phyloP scores from a whole-genome alignment of 306 rosid genomes.

The Dalbergia cochinchinensis region DNA sequence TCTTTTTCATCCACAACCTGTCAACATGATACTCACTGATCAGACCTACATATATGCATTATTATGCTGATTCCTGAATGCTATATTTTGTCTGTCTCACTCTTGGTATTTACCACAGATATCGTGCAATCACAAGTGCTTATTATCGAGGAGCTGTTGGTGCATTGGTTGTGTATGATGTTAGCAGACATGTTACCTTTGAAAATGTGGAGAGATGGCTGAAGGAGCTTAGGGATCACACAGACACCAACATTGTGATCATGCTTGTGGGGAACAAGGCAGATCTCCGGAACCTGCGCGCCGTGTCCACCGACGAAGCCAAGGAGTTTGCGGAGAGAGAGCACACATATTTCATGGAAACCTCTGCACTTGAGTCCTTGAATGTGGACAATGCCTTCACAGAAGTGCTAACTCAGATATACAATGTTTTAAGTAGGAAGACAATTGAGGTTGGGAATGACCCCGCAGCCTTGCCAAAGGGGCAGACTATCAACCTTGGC shows the following conservation, averaged over 20 bases:
- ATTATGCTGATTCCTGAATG: not conserved
- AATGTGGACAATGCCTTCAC: conserved; percentile 78
- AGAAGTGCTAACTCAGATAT: conserved; percentile 79
- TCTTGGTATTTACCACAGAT: conserved; percentile 50
- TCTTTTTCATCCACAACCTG: no score
- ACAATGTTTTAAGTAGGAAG: conserved; percentile 72
- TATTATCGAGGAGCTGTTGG: conserved; percentile 90
- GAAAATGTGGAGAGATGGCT: conserved; percentile 85
- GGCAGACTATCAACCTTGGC: conserved; percentile 67
- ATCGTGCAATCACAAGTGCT: conserved; percentile 87
- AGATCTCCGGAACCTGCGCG: conserved; percentile 69
- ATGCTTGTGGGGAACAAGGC: conserved; percentile 95
- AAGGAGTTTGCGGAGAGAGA: conserved; percentile 68
- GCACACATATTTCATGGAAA: conserved; percentile 78
- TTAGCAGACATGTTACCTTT: conserved; percentile 71
- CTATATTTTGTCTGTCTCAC: conserved; percentile 16
- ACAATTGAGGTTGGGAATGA: conserved; percentile 70
- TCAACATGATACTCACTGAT: conserved; percentile 13
- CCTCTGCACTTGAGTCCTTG: conserved; percentile 80
- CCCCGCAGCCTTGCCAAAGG: conserved; percentile 64
- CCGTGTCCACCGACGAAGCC: conserved; percentile 72
- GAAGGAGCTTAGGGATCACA: conserved; percentile 84
- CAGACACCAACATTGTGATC: conserved; percentile 72
- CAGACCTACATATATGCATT: not conserved
- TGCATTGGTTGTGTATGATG: conserved; percentile 81